A percentile compares a stretch with the other conserved stretches of the same genome.
phyloP scores from a whole-genome alignment of 768 basidiomycete genomes.

The Russula emetica region DNA sequence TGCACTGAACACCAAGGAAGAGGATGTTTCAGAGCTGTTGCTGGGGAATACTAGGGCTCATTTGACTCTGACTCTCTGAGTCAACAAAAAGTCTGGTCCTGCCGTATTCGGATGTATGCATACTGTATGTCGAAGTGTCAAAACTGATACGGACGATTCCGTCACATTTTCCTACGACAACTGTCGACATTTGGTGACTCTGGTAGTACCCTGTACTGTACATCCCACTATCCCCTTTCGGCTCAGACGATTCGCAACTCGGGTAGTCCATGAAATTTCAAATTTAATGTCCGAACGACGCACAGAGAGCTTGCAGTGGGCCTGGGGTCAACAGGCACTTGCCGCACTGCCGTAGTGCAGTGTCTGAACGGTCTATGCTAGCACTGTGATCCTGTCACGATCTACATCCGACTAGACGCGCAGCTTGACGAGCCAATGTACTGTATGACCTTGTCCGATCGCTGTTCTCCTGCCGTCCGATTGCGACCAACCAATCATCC shows the following conservation, averaged over 20 bases:
- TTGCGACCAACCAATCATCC: background rate
- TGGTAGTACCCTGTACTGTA: background rate
- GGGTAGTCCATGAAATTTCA: background rate
- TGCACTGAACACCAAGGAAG: background rate
- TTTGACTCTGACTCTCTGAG: background rate
- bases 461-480: background rate
- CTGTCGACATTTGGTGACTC: background rate
- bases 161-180: no score
- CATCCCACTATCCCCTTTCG: background rate
- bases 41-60: background rate
- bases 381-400: no score
- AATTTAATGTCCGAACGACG: background rate
- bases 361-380: background rate
- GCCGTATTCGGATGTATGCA: background rate
- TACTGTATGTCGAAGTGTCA: background rate
- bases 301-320: background rate
- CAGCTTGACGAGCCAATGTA: background rate
- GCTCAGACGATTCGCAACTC: background rate
- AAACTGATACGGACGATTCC: no score
- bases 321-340: background rate
- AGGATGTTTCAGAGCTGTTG: slow-evolving; percentile 1
- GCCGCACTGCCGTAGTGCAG: background rate
- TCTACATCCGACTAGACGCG: no score
- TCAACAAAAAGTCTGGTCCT: background rate
- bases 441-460: background rate